Conservation (phyloP, 352 stramenopile genomes). For the Thraustotheca clavata region DNA sequence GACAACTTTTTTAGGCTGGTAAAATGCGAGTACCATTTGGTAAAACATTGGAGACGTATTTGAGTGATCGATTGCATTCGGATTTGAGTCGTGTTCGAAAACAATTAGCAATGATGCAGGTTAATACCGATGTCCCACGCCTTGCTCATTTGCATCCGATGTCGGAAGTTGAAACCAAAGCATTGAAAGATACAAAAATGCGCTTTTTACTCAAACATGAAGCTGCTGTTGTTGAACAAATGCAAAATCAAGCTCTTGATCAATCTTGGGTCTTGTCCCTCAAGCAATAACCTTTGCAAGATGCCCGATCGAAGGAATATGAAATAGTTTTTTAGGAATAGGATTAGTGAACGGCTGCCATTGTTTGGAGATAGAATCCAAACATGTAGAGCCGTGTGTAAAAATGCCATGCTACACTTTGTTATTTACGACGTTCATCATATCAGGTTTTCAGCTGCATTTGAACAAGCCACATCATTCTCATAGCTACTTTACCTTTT, state of each 20-base stretch:
- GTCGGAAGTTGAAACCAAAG: background rate
- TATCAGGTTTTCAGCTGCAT: no score
- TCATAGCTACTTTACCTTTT: no score
- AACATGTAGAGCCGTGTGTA: no score
- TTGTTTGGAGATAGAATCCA: no score
- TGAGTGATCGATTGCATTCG: conserved; percentile 10
- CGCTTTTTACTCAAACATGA: background rate
- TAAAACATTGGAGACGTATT: conserved; percentile 3
- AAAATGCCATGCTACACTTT: no score
- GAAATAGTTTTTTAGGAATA: no score
- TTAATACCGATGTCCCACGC: background rate
- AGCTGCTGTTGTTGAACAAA: background rate
- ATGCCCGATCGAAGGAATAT: background rate
- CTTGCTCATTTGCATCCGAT: background rate
- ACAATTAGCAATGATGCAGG: conserved; percentile 1
- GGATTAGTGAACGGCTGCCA: no score
- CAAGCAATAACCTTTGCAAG: conserved; percentile 8
- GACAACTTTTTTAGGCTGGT: background rate
- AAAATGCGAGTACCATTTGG: conserved; percentile 17
- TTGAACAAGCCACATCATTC: no score
- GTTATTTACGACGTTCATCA: no score
- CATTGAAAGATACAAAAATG: conserved; percentile 6
- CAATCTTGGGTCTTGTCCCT: conserved; percentile 15
- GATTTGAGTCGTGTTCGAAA: background rate
- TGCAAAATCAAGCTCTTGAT: conserved; percentile 8